Base-by-base conservation (phyloP, 2,329 filamentous ascomycete species). In the Cercospora canescens region DNA sequence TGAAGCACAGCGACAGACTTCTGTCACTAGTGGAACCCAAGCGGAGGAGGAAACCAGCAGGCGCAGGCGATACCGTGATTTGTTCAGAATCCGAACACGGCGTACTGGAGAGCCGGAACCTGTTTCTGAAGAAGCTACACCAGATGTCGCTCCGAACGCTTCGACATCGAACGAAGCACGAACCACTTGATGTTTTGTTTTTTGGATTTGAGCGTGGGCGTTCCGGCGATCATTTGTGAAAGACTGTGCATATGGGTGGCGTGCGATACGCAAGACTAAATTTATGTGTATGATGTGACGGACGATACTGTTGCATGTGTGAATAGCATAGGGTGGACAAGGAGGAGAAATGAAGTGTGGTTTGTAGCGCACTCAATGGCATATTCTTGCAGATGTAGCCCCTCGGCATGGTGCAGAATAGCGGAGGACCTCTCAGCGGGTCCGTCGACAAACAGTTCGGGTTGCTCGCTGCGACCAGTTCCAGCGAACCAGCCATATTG, bases 71-170 rank as follows among this genome's bases (percentile, higher is more conserved):
- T 48, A 73, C 32, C 66, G 74, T 39, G 68, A 71, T 63, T 65
- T 70, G 6, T 74, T 77, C 58, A 65, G 74, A 2, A 69, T 76
- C 2, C 69, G 75, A 18, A 76, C 76, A 35, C 69, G 74, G 63
- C 64, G 73, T 16, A 72, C 71, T 39, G 80, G 79, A 73, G 77
- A 72, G 74, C 54, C 67, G 24, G 60, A 56, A 48, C 24, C 62
- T 16, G 45, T 59, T 12, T 34, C 48, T 16, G 66, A 63, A 41
- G 62, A 64, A 11, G 45, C 62, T 12, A 39, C 16, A 2, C 52
- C 35, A 52, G 61, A 45, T 1, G 37, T 39, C 12, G 50, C 60
- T 8, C 35, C 48, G 16, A 28, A 48, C 52, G 18, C 59, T 54
- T 39, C 60, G 24, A 56, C 60, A 9, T 28, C 37, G 37, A 60